Percentiles rank a stretch among this genome's conserved stretches.
Conservation (phyloP, 441 rosid species). For the Pelargonium cotyledonis region DNA sequence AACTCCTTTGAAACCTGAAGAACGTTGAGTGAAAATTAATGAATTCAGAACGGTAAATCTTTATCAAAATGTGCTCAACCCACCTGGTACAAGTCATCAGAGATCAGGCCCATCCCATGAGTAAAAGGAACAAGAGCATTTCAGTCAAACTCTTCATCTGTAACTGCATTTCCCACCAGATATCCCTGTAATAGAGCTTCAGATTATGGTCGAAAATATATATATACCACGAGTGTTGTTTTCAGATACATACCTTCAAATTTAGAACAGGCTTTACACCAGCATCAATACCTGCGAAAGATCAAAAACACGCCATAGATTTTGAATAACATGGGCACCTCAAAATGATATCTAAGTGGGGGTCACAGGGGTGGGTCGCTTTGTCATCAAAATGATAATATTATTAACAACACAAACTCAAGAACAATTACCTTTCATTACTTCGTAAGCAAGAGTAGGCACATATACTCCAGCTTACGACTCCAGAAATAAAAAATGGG, state of each 20-base stretch:
- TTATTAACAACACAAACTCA: no score
- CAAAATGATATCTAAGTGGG: no score
- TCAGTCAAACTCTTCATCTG: slow-evolving; percentile 60
- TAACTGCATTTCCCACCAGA: slow-evolving; percentile 75
- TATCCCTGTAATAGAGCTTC: slow-evolving; percentile 47
- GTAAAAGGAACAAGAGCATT: slow-evolving; percentile 77
- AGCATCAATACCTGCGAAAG: slow-evolving; percentile 35
- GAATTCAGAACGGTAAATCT: no score
- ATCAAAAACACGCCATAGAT: background rate
- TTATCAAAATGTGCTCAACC: no score
- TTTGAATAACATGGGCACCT: background rate
- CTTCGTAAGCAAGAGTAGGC: slow-evolving; percentile 70
- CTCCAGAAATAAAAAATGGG: slow-evolving; percentile 17
- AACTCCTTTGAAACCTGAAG: no score
- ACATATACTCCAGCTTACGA: slow-evolving; percentile 86
- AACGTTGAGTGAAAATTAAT: no score
- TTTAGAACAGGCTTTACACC: slow-evolving; percentile 50
- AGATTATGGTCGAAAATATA: background rate
- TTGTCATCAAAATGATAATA: no score
- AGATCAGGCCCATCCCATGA: slow-evolving; percentile 87
- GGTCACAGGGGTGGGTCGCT: no score
- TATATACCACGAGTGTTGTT: background rate
- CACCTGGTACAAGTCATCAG: slow-evolving; percentile 64
- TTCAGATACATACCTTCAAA: slow-evolving; percentile 44
- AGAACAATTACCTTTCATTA: slow-evolving; percentile 48